Evolutionary conservation across 129 eudicot species (phyloP), one percentile per base, ranked within the genome.

Genomic region (Centella asiatica): DNA sequence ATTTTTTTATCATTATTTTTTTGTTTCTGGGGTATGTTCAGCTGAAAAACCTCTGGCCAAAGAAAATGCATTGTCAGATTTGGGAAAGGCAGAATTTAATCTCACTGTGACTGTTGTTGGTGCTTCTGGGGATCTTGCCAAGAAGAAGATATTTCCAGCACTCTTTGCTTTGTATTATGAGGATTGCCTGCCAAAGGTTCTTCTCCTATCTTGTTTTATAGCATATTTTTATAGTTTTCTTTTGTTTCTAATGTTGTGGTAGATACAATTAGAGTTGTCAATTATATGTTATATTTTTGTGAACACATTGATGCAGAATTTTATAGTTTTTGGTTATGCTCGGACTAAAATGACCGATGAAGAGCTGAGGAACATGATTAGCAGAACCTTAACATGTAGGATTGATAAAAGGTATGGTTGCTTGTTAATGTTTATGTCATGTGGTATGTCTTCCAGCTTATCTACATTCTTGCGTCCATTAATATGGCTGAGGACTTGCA

Each of bases 81-180:
- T 24, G 39, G 70, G 45, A 58, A 47, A 73, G 28, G 42, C 62
- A 4, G 88, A 69, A 42, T 69, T 89, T 32, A 83, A 58, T 59
- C 87, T 90, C 48, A 85, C 85, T 70, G 80, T 90, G 20, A 86
- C 84, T 34, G 78, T 90, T 44, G 84, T 90, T 44, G 97, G 97
- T 42, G 97, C 97, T 64, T 90, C 97, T 32, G 97, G 97, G 32
- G 97, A 90, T 69, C 95, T 90, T 45, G 97, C 97, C 45, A 90
- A 83, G 77, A 90, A 90, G 72, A 90, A 90, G 71, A 90, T 83
- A 6, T 86, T 86, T 63, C 97, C 97, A 0, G 95, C 95, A 12
- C 90, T 90, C 67, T 90, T 90, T 63, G 95, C 97, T 68, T 77
- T 90, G 48, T 90, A 65, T 66, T 90, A 90, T 44, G 95, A 90